phyloP scores from a whole-genome alignment of 2,329 filamentous ascomycete genomes.

The Sordariomycetes sp. region DNA sequence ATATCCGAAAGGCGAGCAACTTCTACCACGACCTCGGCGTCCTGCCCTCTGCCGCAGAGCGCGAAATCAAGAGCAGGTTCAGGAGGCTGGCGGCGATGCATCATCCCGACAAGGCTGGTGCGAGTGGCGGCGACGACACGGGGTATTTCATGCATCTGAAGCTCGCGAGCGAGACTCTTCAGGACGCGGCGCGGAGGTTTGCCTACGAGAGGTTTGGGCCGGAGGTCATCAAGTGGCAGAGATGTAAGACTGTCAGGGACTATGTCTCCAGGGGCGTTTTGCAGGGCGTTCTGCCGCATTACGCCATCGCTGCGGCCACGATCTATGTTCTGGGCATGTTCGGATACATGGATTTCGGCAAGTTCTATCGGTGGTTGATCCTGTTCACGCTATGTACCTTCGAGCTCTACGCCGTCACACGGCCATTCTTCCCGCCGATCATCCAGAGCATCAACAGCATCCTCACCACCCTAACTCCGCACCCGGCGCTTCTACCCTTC shows the following conservation, averaged over 20 bases:
- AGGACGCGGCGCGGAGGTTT: conserved; percentile 68
- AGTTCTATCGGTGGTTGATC: conserved; percentile 56
- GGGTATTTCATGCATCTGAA: conserved; percentile 80
- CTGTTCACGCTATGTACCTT: conserved; percentile 43
- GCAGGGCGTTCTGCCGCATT: conserved; percentile 51
- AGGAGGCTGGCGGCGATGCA: conserved; percentile 60
- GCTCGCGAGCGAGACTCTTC: conserved; percentile 70
- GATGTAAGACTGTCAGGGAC: conserved; percentile 61
- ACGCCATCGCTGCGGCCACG: conserved; percentile 44
- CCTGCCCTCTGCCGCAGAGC: conserved; percentile 58
- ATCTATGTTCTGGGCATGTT: conserved; percentile 54
- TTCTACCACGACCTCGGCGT: conserved; percentile 76
- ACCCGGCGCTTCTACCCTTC: conserved; percentile 69
- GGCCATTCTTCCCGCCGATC: conserved; percentile 39
- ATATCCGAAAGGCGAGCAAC: conserved; percentile 60
- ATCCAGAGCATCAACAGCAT: conserved; percentile 36
- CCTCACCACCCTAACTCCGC: conserved; percentile 26
- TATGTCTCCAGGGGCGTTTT: conserved; percentile 59
- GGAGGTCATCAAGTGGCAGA: conserved; percentile 55
- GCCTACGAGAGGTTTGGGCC: conserved; percentile 87
- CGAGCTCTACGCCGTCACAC: conserved; percentile 47
- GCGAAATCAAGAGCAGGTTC: conserved; percentile 76
- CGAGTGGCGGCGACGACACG: conserved; percentile 21
- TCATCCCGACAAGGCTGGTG: conserved; percentile 77
- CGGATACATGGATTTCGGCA: conserved; percentile 59